phyloP scores from a whole-genome alignment of 2,329 filamentous ascomycete genomes.

The Hysterium pulicare region DNA sequence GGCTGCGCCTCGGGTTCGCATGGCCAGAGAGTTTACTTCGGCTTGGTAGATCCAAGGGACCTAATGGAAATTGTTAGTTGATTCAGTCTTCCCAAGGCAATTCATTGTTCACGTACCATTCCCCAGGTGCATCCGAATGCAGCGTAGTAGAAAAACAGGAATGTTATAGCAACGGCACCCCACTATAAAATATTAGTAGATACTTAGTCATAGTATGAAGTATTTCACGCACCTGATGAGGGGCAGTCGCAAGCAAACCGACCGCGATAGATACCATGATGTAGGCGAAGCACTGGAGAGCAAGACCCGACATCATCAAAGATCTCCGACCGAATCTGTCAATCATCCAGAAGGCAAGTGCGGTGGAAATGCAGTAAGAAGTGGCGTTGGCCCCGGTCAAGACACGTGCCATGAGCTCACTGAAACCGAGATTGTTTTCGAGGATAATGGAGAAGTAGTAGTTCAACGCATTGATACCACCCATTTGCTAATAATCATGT shows the following conservation, averaged over 20 bases:
- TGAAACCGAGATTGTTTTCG: conserved; percentile 11
- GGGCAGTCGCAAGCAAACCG: conserved; percentile 6
- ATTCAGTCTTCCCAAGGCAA: too few species aligned
- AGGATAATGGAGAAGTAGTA: conserved; percentile 14
- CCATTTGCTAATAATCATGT: conserved; percentile 6
- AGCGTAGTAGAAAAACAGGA: conserved; percentile 14
- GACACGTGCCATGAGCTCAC: conserved; percentile 12
- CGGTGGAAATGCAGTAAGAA: conserved; percentile 19
- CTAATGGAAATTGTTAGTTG: too few species aligned
- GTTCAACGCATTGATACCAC: conserved; percentile 11
- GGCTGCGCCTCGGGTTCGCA: conserved; percentile 44
- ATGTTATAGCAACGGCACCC: conserved; percentile 11
- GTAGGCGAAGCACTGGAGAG: conserved; percentile 17
- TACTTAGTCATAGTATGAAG: too few species aligned
- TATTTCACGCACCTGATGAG: too few species aligned
- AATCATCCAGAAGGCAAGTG: conserved; percentile 19
- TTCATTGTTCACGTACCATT: conserved; percentile 6
- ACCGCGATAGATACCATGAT: conserved; percentile 19
- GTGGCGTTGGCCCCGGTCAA: conserved; percentile 17
- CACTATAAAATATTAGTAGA: too few species aligned
- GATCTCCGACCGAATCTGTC: conserved; percentile 20
- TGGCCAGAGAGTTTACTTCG: conserved; percentile 41
- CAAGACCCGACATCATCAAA: conserved; percentile 16
- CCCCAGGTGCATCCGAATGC: conserved; percentile 7
- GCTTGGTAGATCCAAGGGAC: conserved; percentile 45